phyloP scores from a whole-genome alignment of 2,329 filamentous ascomycete species.

The Nannizzia gypsea region DNA sequence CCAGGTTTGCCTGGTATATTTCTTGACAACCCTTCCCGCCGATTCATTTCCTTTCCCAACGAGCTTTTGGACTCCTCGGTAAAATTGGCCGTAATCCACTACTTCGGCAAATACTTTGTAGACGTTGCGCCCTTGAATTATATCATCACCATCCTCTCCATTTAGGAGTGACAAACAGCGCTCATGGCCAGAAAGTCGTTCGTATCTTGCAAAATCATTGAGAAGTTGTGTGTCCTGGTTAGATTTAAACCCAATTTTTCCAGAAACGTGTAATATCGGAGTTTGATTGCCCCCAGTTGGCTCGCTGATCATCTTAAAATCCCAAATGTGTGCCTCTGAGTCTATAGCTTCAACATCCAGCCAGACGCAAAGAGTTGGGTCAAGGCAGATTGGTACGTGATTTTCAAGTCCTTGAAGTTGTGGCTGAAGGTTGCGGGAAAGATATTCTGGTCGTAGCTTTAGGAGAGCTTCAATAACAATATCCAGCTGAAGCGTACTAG shows the following conservation, averaged over 20 bases:
- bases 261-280: background rate
- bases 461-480: conserved; percentile 8
- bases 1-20: conserved; percentile 1
- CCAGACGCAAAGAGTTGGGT: conserved; percentile 5
- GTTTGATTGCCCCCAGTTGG: background rate
- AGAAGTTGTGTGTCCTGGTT: background rate
- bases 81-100: conserved; percentile 16
- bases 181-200: conserved; percentile 7
- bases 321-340: background rate
- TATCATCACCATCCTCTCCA: conserved; percentile 5
- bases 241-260: conserved; percentile 3
- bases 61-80: conserved; percentile 20
- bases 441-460: conserved; percentile 3
- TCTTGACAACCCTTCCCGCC: conserved; percentile 5
- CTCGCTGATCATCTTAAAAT: conserved; percentile 4
- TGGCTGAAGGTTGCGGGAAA: conserved; percentile 1
- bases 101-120: conserved; percentile 16
- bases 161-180: conserved; percentile 1
- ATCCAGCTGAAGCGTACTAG: conserved; percentile 6
- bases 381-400: conserved; percentile 5
- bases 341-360: conserved; percentile 3
- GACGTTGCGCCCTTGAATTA: conserved; percentile 9
- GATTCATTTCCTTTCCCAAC: conserved; percentile 7
- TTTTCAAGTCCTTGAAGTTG: conserved; percentile 7
- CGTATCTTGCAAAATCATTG: conserved; percentile 6